These are phyloP conservation scores for Cladophialophora immunda DNA, from an alignment of 2,329 filamentous ascomycete species.

Conservation along the genomic window DNA sequence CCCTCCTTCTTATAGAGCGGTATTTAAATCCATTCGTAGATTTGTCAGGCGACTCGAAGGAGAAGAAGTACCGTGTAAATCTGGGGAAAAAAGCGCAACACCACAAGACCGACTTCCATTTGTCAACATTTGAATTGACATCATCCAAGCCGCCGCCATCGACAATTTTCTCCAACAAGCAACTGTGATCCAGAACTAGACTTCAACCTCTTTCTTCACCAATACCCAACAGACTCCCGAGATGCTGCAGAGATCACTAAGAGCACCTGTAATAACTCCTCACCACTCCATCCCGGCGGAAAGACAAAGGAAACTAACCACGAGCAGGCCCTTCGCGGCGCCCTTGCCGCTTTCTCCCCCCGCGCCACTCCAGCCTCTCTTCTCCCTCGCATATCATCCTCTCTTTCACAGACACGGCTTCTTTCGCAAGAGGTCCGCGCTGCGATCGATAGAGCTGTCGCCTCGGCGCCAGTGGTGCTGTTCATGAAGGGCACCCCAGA, in stretches of 20 bases:
- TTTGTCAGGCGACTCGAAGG: not conserved
- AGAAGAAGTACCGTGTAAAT: constrained; percentile 10
- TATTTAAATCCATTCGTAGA: not conserved
- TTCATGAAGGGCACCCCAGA: constrained; percentile 99
- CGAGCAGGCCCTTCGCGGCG: constrained; percentile 38
- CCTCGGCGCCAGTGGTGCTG: constrained; percentile 87
- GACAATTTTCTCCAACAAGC: constrained; percentile 30
- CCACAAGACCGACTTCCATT: constrained; percentile 20
- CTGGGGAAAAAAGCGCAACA: constrained; percentile 3
- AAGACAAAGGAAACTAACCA: not conserved
- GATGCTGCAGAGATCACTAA: constrained; percentile 30
- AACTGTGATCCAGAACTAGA: not conserved
- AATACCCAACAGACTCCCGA: not conserved
- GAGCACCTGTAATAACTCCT: constrained; percentile 27
- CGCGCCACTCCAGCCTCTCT: constrained; percentile 45
- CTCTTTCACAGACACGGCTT: constrained; percentile 56
- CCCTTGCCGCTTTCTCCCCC: constrained; percentile 35
- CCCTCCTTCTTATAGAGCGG: not conserved
- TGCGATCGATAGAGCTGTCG: constrained; percentile 90
- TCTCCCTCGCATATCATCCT: constrained; percentile 40
- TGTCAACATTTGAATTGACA: constrained; percentile 35
- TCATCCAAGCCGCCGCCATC: constrained; percentile 20
- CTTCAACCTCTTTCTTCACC: constrained; percentile 4
- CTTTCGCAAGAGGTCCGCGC: constrained; percentile 81
- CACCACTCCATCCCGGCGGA: not conserved